Base-by-base conservation (phyloP, 1,284 basidiomycete species). In the Singerocomus inundabilis region DNA sequence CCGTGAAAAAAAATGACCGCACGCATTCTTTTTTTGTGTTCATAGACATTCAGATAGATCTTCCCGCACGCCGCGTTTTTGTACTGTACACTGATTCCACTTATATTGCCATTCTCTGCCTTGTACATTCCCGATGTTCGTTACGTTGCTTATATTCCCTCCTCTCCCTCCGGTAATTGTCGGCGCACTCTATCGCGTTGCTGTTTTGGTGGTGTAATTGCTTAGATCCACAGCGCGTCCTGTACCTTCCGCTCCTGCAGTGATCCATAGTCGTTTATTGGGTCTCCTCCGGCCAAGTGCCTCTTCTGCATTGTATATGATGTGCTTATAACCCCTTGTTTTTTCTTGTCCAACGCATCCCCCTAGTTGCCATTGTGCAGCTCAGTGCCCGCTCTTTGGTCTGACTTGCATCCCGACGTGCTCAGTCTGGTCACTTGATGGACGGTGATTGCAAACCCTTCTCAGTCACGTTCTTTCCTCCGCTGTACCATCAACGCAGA, bases 401-500 rank as follows among this genome's bases (percentile, higher is more conserved):
- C 34, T 18, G 16, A 15, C 24, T 5, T 26, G 18, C 21, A 12
- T 21, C 29, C 33, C 25, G 31, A 44, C 30, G 34, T 35, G 40
- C 47, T 45, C 45, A 37, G 18, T 25, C 35, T 25, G 51, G 55
- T 48, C 48, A 29, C 10, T 42, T 6, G 30, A 42, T 45, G 62
- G 39, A 54, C 32, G 41, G 30, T 33, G 45, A 48, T 31, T n/a
- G 5, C 44, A 53, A 52, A 49, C 74, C 81, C 51, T 68, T 81
- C 28, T 70, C 65, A 54, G 84, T 89, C n/a, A 80, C 78, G 0
- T 92, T 92, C 69, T 74, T 80, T 51, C 89, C 89, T n/a, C 80
- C 82, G 0, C 73, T 92, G 15, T 78, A 77, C 56, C 75, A 85
- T 18, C 84, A 90, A 59, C 73, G 89, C 36, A 74, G 84, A 46